Evolutionary conservation across 2,329 filamentous ascomycete genomes (phyloP).

Genomic region (Leptographium lundbergii): DNA sequence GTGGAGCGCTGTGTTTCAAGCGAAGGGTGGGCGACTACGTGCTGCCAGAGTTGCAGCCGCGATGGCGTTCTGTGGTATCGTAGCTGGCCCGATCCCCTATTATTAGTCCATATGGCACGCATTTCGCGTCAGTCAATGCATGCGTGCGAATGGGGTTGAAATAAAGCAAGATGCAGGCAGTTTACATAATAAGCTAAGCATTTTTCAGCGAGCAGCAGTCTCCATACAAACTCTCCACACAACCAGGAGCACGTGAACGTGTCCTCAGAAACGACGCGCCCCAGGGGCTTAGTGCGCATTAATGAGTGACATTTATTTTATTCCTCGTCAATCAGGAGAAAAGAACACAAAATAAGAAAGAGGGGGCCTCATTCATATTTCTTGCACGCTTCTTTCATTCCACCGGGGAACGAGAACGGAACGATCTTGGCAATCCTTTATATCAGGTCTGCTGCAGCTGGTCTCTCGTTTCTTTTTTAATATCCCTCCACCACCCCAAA

Average conservation of each 20-base stretch:
- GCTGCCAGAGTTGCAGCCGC: not conserved
- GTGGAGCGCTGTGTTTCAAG: not conserved
- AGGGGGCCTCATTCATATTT: not conserved
- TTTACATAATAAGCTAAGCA: not conserved
- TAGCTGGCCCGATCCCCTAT: too few relatives aligned
- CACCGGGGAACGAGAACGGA: not conserved
- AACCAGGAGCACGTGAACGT: conserved; percentile 6
- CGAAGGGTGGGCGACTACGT: too few relatives aligned
- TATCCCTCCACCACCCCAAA: not conserved
- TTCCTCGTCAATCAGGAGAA: not conserved
- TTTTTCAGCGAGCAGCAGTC: not conserved
- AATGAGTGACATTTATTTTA: conserved; percentile 2
- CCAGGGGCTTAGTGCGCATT: not conserved
- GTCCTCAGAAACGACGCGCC: not conserved
- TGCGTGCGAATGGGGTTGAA: not conserved
- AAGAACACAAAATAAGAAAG: not conserved
- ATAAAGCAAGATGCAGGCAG: not conserved
- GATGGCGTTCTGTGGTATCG: not conserved
- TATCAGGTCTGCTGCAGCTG: not conserved
- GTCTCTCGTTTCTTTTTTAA: not conserved
- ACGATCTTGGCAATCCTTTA: not conserved
- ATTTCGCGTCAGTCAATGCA: too few relatives aligned
- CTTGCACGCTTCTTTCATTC: not conserved
- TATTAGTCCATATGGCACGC: too few relatives aligned
- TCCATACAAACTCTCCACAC: not conserved